phyloP scores from a whole-genome alignment of 768 basidiomycete genomes.

The Boletus tomentosulus region DNA sequence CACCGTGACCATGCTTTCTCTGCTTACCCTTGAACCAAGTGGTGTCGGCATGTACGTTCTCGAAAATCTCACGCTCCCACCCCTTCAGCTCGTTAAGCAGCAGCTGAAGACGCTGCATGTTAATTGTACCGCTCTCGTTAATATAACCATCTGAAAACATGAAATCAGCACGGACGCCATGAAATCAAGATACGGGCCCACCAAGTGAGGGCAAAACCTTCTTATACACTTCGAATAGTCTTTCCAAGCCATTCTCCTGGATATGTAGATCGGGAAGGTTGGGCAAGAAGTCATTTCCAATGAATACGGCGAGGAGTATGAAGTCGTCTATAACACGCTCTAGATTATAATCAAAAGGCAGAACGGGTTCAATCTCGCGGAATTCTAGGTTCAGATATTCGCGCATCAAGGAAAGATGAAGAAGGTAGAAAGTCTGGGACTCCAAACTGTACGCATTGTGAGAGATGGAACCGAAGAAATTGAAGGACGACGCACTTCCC shows the following conservation, averaged over 20 bases:
- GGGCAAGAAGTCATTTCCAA: conserved; percentile 97
- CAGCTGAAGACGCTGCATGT: conserved; percentile 73
- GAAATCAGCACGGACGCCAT: neutral
- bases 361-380: conserved; percentile 55
- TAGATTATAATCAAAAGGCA: conserved; percentile 82
- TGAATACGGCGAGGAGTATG: conserved; percentile 92
- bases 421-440: conserved; percentile 86
- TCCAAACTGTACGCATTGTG: conserved; percentile 45
- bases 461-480: neutral
- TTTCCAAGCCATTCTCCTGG: conserved; percentile 93
- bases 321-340: conserved; percentile 98
- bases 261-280: conserved; percentile 96
- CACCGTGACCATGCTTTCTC: conserved; percentile 60
- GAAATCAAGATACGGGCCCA: conserved; percentile 25
- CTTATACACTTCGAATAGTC: conserved; percentile 94
- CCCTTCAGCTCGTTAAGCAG: conserved; percentile 84
- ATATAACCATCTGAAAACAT: conserved; percentile 74
- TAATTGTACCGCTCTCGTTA: conserved; percentile 84
- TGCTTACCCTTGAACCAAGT: conserved; percentile 97
- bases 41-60: conserved; percentile 84
- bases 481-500: conserved; percentile 38
- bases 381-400: conserved; percentile 99
- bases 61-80: conserved; percentile 88
- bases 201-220: conserved; percentile 76
- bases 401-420: conserved; percentile 91